These are phyloP conservation scores for Monsonia emarginata DNA, from an alignment of 441 rosid species.

Conservation along the genomic window DNA sequence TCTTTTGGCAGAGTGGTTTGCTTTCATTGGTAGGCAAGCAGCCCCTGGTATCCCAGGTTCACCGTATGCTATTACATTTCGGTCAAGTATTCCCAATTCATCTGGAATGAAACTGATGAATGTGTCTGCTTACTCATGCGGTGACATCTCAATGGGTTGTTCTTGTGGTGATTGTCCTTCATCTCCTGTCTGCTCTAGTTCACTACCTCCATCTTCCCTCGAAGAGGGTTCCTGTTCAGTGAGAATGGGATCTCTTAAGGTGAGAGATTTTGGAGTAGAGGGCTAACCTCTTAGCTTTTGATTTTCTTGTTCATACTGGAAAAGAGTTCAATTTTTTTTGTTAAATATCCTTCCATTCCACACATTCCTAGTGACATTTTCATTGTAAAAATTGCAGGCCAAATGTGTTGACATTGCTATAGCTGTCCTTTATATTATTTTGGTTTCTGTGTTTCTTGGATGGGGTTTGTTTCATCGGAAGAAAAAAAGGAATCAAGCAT, in stretches of 20 bases:
- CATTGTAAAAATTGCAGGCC: conserved; percentile 45
- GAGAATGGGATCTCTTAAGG: conserved; percentile 71
- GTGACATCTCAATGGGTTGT: conserved; percentile 76
- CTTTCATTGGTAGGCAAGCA: conserved; percentile 76
- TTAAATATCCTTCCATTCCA: background rate
- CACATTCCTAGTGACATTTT: conserved; percentile 19
- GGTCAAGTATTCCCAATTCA: conserved; percentile 42
- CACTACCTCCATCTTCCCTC: conserved; percentile 41
- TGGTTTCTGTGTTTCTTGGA: conserved; percentile 66
- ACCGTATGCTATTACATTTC: conserved; percentile 70
- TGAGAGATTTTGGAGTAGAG: conserved; percentile 20
- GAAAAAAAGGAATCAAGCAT: conserved; percentile 41
- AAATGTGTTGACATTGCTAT: conserved; percentile 68
- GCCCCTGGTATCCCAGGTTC: conserved; percentile 56
- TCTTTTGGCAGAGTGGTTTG: conserved; percentile 67
- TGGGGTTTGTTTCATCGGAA: conserved; percentile 60
- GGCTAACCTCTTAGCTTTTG: conserved; percentile 1
- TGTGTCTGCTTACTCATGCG: conserved; percentile 70
- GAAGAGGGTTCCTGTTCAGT: conserved; percentile 56
- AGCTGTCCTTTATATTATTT: conserved; percentile 54
- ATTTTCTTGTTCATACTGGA: background rate
- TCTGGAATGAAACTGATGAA: conserved; percentile 90
- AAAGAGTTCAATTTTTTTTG: background rate
- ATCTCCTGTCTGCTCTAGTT: conserved; percentile 60
- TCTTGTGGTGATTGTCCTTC: conserved; percentile 97